phyloP scores from a whole-genome alignment of 1,139 yeast genomes.

The Neolecta irregularis region DNA sequence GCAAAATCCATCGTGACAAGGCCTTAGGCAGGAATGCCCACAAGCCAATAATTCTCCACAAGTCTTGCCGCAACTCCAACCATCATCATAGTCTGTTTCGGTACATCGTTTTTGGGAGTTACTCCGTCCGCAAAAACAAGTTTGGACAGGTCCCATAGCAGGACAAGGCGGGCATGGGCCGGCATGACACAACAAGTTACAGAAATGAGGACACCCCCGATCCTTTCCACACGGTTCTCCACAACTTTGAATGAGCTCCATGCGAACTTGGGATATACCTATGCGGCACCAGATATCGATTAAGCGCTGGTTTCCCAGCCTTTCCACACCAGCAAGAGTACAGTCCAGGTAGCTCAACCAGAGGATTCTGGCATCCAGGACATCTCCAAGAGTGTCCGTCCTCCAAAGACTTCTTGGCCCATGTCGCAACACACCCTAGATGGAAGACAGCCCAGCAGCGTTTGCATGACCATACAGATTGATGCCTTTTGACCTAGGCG shows the following conservation, averaged over 20 bases:
- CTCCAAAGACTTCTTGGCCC: conserved; percentile 16
- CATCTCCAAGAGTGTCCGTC: conserved; percentile 57
- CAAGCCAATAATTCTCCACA: conserved; percentile 54
- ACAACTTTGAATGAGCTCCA: too few species aligned
- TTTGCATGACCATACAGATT: conserved; percentile 17
- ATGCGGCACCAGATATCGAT: conserved; percentile 48
- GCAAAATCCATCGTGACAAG: conserved; percentile 66
- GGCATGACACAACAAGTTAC: conserved; percentile 69
- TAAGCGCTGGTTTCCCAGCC: conserved; percentile 46
- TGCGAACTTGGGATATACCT: too few species aligned
- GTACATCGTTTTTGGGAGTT: conserved; percentile 55
- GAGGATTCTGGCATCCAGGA: conserved; percentile 61
- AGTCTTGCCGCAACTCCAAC: conserved; percentile 49
- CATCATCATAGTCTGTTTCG: conserved; percentile 47
- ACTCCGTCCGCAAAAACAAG: conserved; percentile 62
- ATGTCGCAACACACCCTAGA: conserved; percentile 17
- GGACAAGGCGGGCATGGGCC: conserved; percentile 80
- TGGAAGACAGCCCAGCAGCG: conserved; percentile 18
- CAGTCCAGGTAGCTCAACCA: conserved; percentile 37
- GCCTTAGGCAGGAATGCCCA: conserved; percentile 49
- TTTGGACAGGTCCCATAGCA: conserved; percentile 53
- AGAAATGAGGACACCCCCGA: conserved; percentile 50
- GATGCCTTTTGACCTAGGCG: conserved; percentile 15
- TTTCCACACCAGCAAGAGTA: conserved; percentile 90
- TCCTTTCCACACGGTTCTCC: conserved; percentile 60